Evolutionary conservation across 805 yeast species (phyloP).

Genomic region (Wickerhamiella cacticola): DNA sequence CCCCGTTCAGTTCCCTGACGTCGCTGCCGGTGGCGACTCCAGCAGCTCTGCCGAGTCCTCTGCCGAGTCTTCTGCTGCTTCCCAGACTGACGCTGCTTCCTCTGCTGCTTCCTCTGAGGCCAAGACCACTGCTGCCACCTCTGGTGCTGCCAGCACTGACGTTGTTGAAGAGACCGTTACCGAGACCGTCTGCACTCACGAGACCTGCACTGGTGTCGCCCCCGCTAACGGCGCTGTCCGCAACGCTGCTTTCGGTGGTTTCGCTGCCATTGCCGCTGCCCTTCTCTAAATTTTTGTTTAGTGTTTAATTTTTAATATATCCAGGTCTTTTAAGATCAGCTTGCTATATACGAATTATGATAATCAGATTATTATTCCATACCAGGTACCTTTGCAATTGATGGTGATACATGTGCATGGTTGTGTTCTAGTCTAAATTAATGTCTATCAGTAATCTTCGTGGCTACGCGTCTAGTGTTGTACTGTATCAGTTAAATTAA

Average conservation of each 20-base stretch:
- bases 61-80: not conserved
- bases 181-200: slow-evolving; percentile 11
- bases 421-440: too few relatives aligned
- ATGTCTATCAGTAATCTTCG: not conserved
- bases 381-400: too few relatives aligned
- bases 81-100: not conserved
- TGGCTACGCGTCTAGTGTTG: not conserved
- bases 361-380: too few relatives aligned
- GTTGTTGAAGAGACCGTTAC: slow-evolving; percentile 11
- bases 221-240: slow-evolving; percentile 12
- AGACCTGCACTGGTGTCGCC: slow-evolving; percentile 12
- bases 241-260: slow-evolving; percentile 6
- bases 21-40: slow-evolving; percentile 2
- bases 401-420: too few relatives aligned
- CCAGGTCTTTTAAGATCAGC: not conserved
- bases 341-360: not conserved
- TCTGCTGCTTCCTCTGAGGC: slow-evolving; percentile 2
- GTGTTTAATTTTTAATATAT: not conserved
- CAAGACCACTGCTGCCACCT: slow-evolving; percentile 2
- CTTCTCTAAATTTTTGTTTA: not conserved
- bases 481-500: too few relatives aligned
- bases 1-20: slow-evolving; percentile 6
- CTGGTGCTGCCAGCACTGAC: slow-evolving; percentile 7
- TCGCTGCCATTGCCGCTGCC: slow-evolving; percentile 4
- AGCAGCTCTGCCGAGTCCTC: not conserved